Base-by-base conservation (phyloP, 2,329 filamentous ascomycete genomes). In the Fusarium veterinarium region DNA sequence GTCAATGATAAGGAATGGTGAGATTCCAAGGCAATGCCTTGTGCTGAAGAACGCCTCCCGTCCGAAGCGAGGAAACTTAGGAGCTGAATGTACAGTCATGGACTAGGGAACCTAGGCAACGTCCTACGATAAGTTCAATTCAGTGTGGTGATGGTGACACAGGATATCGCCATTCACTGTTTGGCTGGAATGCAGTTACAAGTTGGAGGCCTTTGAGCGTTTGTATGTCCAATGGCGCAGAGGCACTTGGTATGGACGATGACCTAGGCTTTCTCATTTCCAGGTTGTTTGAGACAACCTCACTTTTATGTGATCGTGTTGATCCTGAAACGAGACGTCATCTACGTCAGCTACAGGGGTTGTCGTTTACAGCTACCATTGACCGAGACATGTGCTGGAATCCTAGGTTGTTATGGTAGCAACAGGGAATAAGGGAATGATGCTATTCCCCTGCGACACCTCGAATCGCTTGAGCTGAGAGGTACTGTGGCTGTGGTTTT, bases 241-340 rank as follows among this genome's bases (percentile, higher is more conserved):
- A 51, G 25, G 48, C 42, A 20, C 37, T 37, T 67, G 66, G 70
- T 60, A 73, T 73, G 70, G 42, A 57, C 48, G 55, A 52, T 33
- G 38, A 33, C 20, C 31, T 33, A 40, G 57, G 52, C 48, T 58
- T 35, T 37, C 48, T 37, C 41, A 31, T 49, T 56, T 42, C 31
- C 52, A 60, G 44, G 48, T 44, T 48, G 67, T 64, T 28, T 74
- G 40, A 72, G 71, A 74, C 69, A 59, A 33, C 53, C 42, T 51
- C 68, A 51, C 55, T 37, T 53, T 66, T 35, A 45, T 38, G 31
- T 30, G 66, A 48, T 48, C 55, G 37, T 69, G 57, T 60, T 62
- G 67, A 68, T 52, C 42, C 56, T 73, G 71, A 73, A 73, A 73
- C 71, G 64, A 74, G 59, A 72, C 71, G 71, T 74, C 71, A 74